A percentile compares a stretch with the other conserved stretches of the same genome.
Conservation (phyloP, 176 grass and related monocot species). For the Cocos nucifera region DNA sequence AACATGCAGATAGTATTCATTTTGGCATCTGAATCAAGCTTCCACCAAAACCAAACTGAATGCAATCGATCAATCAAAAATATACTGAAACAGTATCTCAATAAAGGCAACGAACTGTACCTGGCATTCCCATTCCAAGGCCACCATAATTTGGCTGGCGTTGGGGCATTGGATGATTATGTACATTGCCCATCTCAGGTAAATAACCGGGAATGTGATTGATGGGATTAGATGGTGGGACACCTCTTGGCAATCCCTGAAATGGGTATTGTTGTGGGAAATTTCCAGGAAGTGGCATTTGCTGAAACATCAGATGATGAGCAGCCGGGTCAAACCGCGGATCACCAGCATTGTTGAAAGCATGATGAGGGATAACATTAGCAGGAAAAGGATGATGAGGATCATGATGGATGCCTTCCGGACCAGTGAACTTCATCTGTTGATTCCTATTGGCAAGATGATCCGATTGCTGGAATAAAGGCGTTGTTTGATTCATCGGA, state of each 20-base stretch:
- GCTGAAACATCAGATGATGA: conserved; percentile 68
- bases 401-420: conserved; percentile 44
- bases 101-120: conserved; percentile 25
- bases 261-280: conserved; percentile 31
- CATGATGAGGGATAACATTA: conserved; percentile 45
- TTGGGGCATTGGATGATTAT: conserved; percentile 66
- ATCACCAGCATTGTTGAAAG: conserved; percentile 29
- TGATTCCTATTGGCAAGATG: conserved; percentile 42
- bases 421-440: conserved; percentile 34
- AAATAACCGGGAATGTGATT: conserved; percentile 57
- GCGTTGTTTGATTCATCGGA: conserved; percentile 17
- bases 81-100: background rate
- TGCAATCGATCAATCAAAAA: conserved; percentile 4
- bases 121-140: conserved; percentile 60
- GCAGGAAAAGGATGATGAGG: conserved; percentile 38
- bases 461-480: background rate
- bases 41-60: background rate
- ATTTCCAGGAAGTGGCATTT: conserved; percentile 41
- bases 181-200: conserved; percentile 66
- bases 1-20: too few species aligned
- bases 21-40: too few species aligned
- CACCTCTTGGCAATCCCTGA: conserved; percentile 60
- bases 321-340: conserved; percentile 48
- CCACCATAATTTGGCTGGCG: conserved; percentile 58
- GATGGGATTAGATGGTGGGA: conserved; percentile 46